A percentile compares a stretch with the other conserved stretches of the same genome.
Conservation (phyloP, 257 asterid species). For the Forsythia suspensa region DNA sequence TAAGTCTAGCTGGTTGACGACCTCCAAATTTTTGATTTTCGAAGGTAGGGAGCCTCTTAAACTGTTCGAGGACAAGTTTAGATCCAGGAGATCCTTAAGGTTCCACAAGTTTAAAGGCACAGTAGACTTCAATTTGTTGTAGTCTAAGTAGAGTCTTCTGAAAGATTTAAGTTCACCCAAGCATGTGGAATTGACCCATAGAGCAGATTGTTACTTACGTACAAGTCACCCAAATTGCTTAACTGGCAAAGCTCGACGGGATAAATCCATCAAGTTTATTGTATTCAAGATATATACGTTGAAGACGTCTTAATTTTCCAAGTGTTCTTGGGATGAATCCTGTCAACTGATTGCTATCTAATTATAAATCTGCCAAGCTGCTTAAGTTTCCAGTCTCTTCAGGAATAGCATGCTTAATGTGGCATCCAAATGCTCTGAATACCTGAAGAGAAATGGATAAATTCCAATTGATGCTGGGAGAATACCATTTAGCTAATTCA, state of each 20-base stretch:
- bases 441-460: conserved; percentile 30
- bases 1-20: conserved; percentile 32
- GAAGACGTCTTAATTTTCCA: conserved; percentile 33
- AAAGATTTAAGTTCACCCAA: conserved; percentile 46
- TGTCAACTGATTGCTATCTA: conserved; percentile 44
- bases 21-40: conserved; percentile 35
- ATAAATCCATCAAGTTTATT: conserved; percentile 47
- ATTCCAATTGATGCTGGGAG: conserved; percentile 56
- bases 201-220: conserved; percentile 35
- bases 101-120: conserved; percentile 44
- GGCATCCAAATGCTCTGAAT: conserved; percentile 32
- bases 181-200: conserved; percentile 48
- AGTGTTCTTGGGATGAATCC: conserved; percentile 42
- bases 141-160: conserved; percentile 38
- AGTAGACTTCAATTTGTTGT: conserved; percentile 36
- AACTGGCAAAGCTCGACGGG: conserved; percentile 40
- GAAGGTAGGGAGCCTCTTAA: conserved; percentile 39
- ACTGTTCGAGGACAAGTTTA: conserved; percentile 47
- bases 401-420: conserved; percentile 46
- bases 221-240: conserved; percentile 41
- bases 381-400: conserved; percentile 46
- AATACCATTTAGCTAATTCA: conserved; percentile 42
- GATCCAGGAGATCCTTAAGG: conserved; percentile 40
- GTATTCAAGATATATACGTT: conserved; percentile 45
- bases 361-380: conserved; percentile 26